Percentiles rank a stretch among this genome's conserved stretches.
Conservation (phyloP, 108 stramenopile species). For the Asterionellopsis glacialis region DNA sequence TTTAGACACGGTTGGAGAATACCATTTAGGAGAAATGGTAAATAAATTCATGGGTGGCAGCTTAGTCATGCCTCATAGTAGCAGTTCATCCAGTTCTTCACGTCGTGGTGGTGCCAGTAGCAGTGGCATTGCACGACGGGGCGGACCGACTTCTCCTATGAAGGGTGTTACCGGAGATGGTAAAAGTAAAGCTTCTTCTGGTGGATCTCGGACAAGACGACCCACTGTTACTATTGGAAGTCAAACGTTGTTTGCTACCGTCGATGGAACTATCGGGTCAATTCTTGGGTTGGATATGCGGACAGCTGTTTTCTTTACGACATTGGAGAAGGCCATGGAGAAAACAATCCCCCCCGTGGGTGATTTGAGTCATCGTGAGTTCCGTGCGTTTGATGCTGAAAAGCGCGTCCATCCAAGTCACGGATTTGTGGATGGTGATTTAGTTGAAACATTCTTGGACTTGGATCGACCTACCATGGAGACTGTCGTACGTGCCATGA, state of each 20-base stretch:
- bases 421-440: slow-evolving; percentile 95
- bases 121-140: slow-evolving; percentile 9
- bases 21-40: slow-evolving; percentile 94
- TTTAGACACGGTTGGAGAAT: slow-evolving; percentile 89
- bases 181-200: slow-evolving; percentile 7
- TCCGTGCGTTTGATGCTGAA: slow-evolving; percentile 77
- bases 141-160: not conserved
- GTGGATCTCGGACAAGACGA: slow-evolving; percentile 20
- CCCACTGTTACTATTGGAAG: slow-evolving; percentile 64
- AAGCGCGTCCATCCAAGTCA: slow-evolving; percentile 51
- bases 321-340: slow-evolving; percentile 76
- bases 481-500: slow-evolving; percentile 69
- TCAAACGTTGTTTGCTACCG: slow-evolving; percentile 92
- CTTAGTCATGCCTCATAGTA: slow-evolving; percentile 80
- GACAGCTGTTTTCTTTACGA: slow-evolving; percentile 80
- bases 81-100: slow-evolving; percentile 5
- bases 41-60: slow-evolving; percentile 91
- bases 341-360: slow-evolving; percentile 76
- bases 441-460: slow-evolving; percentile 93
- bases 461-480: slow-evolving; percentile 77
- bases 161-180: slow-evolving; percentile 20
- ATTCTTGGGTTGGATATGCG: slow-evolving; percentile 81
- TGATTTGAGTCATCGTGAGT: slow-evolving; percentile 79
- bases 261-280: slow-evolving; percentile 90
- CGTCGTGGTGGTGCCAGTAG: slow-evolving; percentile 6